phyloP scores from a whole-genome alignment of 1,139 yeast species.

The Kurtzmaniella natalensis region DNA sequence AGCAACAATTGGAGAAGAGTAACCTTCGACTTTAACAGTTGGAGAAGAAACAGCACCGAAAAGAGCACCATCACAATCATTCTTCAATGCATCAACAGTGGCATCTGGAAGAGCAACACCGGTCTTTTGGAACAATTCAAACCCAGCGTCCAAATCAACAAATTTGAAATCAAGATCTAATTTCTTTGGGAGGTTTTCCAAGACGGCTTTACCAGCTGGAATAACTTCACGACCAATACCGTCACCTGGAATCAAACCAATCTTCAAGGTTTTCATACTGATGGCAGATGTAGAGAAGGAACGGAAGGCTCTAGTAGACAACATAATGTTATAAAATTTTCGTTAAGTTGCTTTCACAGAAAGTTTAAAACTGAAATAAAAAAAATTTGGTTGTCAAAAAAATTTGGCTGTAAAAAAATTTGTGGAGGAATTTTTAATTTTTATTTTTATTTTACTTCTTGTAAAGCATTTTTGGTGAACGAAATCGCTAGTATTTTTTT shows the following conservation, averaged over 20 bases:
- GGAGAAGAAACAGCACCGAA: slow-evolving; percentile 98
- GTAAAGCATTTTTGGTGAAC: too few species aligned
- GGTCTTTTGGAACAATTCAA: slow-evolving; percentile 84
- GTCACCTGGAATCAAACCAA: slow-evolving; percentile 88
- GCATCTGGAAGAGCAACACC: slow-evolving; percentile 94
- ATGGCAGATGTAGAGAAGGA: slow-evolving; percentile 31
- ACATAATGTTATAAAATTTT: too few species aligned
- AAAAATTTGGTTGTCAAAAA: too few species aligned
- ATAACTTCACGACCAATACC: slow-evolving; percentile 98
- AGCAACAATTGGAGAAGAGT: slow-evolving; percentile 97
- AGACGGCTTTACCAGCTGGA: slow-evolving; percentile 85
- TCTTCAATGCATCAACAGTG: slow-evolving; percentile 75
- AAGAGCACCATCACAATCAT: slow-evolving; percentile 91
- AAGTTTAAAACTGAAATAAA: too few species aligned
- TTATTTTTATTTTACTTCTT: too few species aligned
- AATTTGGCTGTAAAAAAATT: too few species aligned
- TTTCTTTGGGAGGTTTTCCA: slow-evolving; percentile 73
- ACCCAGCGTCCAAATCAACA: slow-evolving; percentile 88
- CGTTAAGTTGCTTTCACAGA: too few species aligned
- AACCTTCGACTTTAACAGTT: slow-evolving; percentile 87
- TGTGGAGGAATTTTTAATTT: too few species aligned
- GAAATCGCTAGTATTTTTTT: too few species aligned
- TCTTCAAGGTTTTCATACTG: slow-evolving; percentile 35
- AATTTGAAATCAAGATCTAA: slow-evolving; percentile 81
- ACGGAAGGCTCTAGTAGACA: slow-evolving; percentile 28